Conservation (phyloP, 2,329 filamentous ascomycete genomes). For the Colletotrichum tofieldiae region DNA sequence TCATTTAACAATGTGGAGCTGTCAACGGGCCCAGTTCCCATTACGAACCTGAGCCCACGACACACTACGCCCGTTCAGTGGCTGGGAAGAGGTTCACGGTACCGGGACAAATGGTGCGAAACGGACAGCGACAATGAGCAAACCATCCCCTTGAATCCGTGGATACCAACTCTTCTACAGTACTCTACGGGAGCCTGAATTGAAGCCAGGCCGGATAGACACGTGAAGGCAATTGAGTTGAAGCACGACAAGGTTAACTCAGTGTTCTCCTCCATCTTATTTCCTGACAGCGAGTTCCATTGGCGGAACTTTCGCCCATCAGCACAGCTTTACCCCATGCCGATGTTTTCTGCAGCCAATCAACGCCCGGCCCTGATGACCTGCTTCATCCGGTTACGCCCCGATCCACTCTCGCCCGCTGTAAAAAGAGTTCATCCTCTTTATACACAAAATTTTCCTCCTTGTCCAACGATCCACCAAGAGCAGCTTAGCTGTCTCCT, state of each 20-base stretch:
- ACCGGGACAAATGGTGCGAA: no score
- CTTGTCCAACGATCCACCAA: background rate
- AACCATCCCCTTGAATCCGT: no score
- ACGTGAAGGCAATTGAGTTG: constrained; percentile 3
- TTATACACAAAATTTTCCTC: background rate
- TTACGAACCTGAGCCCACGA: background rate
- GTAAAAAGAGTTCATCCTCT: accelerated
- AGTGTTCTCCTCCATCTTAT: background rate
- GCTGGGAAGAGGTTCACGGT: background rate
- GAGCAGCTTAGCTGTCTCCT: constrained; percentile 18
- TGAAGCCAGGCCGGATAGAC: background rate
- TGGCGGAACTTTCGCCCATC: background rate
- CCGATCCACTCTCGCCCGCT: no score
- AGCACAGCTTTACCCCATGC: background rate
- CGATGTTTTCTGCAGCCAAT: background rate
- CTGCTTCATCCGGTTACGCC: background rate
- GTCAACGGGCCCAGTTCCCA: background rate
- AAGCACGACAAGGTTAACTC: background rate
- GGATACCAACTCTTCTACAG: background rate
- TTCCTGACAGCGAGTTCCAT: background rate
- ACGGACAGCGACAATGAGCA: no score
- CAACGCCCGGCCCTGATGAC: no score
- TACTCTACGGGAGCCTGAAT: background rate
- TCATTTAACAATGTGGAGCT: constrained; percentile 14
- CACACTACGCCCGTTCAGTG: background rate